Evolutionary conservation across 108 stramenopile species (phyloP), one percentile per base, ranked within the genome.

Genomic region (Nitzschia inconspicua): DNA sequence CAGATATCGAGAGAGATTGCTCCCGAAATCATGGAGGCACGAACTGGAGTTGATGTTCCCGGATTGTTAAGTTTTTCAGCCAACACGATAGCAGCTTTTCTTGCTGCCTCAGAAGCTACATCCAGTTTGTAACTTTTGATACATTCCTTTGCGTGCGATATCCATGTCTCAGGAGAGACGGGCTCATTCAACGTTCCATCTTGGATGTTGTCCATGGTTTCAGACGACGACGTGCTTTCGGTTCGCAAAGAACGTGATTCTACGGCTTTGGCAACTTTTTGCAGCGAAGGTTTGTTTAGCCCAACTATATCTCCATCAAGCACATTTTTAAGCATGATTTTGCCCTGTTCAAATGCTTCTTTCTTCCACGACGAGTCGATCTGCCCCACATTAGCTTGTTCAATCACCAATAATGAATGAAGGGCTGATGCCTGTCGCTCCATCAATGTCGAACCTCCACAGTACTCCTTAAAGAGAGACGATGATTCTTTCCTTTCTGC

Each of bases 11-110:
- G 47, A 10, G 73, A 43, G 3, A 68, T 44, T 3, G 66, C 66
- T 42, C 63, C 66, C 0, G 66, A 57, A 24, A 75, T 31, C 10
- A 48, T 55, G 41, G n/a, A n/a, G n/a, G n/a, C n/a, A n/a, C n/a
- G n/a, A n/a, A n/a, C n/a, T n/a, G n/a, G n/a, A n/a, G n/a, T n/a
- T n/a, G n/a, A n/a, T n/a, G n/a, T n/a, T n/a, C n/a, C n/a, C n/a
- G n/a, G n/a, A n/a, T n/a, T n/a, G n/a, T n/a, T n/a, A n/a, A n/a
- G n/a, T n/a, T n/a, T n/a, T n/a, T n/a, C n/a, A n/a, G n/a, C n/a
- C n/a, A n/a, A n/a, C n/a, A n/a, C n/a, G n/a, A n/a, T n/a, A n/a
- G n/a, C n/a, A n/a, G 66, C 66, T 41, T 26, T 28, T 25, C 16
- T 57, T 7, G 61, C 66, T 22, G 63, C 51, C 30, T 59, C 63